Evolutionary conservation across 805 yeast genomes (phyloP).

Genomic region (Kuraishia cidri): DNA sequence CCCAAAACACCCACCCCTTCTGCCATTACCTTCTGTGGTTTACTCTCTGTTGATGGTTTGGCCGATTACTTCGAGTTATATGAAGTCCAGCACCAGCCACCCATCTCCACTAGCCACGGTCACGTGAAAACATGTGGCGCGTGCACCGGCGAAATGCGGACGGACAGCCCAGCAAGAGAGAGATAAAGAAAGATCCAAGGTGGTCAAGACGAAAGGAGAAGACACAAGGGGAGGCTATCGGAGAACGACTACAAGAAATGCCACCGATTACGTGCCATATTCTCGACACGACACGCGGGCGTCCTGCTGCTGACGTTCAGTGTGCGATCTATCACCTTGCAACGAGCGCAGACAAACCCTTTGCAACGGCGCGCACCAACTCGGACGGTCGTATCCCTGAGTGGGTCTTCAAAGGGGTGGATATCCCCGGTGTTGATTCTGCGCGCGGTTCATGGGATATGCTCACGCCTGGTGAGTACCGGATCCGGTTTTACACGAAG

Average conservation of each 20-base stretch:
- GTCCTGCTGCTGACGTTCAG: constrained; percentile 71
- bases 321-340: constrained; percentile 47
- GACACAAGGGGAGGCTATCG: no score
- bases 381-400: constrained; percentile 68
- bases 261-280: constrained; percentile 83
- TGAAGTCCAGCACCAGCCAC: neutral
- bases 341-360: constrained; percentile 22
- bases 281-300: constrained; percentile 75
- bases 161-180: no score
- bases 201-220: no score
- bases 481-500: constrained; percentile 69
- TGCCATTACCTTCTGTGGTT: no score
- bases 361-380: constrained; percentile 69
- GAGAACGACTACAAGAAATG: no score
- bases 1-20: no score
- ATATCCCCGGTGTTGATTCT: constrained; percentile 21
- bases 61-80: neutral
- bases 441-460: constrained; percentile 27
- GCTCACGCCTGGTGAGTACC: constrained; percentile 58
- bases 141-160: neutral
- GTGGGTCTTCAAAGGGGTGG: constrained; percentile 51
- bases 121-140: constrained; percentile 1
- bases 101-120: neutral
- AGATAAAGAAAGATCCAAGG: no score
- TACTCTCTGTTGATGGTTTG: constrained; percentile 1